Conservation (phyloP, 2,329 filamentous ascomycete genomes). For the Fusarium succisae region DNA sequence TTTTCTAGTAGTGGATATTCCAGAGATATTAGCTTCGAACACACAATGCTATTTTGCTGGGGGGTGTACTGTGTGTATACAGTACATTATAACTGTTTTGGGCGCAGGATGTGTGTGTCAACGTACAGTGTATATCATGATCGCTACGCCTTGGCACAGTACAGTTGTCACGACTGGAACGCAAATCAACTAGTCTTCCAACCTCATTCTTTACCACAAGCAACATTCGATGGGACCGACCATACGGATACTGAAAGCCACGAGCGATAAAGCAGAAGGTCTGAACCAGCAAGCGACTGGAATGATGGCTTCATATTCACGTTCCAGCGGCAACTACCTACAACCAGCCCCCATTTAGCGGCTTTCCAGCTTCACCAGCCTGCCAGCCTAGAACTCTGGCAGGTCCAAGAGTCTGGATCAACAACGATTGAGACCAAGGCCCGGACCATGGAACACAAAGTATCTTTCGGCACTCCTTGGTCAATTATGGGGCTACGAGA, state of each 20-base stretch:
- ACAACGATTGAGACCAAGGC: neutral
- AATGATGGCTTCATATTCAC: slow-evolving; percentile 3
- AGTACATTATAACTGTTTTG: neutral
- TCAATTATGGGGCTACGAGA: neutral
- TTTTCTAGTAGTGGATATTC: neutral
- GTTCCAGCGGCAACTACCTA: neutral
- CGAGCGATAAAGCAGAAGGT: neutral
- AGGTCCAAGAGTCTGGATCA: neutral
- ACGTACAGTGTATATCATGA: neutral
- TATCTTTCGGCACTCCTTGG: neutral
- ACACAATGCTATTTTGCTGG: neutral
- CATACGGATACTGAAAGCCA: neutral
- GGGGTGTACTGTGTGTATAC: neutral
- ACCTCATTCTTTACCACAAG: neutral
- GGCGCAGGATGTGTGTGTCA: neutral
- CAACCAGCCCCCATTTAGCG: neutral
- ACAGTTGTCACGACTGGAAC: neutral
- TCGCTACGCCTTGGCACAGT: neutral
- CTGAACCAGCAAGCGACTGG: neutral
- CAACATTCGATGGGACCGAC: no score
- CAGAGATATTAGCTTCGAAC: neutral
- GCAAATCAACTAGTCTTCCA: neutral
- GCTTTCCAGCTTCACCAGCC: neutral
- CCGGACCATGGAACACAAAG: neutral
- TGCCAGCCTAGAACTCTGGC: neutral